Conservation (phyloP, 139 green algal genomes). For the Limnomonas spitsbergensis region DNA sequence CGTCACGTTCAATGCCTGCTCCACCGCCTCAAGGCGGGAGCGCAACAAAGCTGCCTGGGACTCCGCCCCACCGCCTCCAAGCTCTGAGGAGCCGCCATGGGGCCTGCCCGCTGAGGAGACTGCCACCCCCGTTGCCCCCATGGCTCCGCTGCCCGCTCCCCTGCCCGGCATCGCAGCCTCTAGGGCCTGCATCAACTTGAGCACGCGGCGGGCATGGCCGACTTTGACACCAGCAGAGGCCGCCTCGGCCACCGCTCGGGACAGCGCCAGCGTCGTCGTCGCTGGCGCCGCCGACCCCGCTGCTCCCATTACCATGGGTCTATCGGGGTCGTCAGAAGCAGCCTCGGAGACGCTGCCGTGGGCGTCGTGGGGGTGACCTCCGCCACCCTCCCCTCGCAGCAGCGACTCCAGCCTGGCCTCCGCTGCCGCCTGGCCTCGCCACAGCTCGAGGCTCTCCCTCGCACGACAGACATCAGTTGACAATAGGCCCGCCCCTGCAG, state of each 20-base stretch:
- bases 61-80: constrained; percentile 12
- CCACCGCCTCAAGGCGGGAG: constrained; percentile 47
- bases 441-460: constrained; percentile 52
- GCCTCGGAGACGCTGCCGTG: neutral
- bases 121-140: neutral
- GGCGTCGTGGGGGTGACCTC: neutral
- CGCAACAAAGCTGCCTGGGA: neutral
- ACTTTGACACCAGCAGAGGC: constrained; percentile 67
- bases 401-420: constrained; percentile 55
- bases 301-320: neutral
- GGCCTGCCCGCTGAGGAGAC: neutral
- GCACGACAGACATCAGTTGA: constrained; percentile 45
- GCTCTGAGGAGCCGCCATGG: neutral
- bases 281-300: neutral
- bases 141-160: neutral
- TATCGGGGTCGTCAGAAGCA: neutral
- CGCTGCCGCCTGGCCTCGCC: constrained; percentile 42
- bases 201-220: constrained; percentile 26
- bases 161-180: constrained; percentile 46
- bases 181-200: constrained; percentile 75
- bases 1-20: constrained; percentile 19
- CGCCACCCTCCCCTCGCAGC: too few relatives aligned
- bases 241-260: constrained; percentile 63
- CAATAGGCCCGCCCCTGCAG: constrained; percentile 56
- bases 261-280: constrained; percentile 21